Percentiles rank a stretch among this genome's conserved stretches.
Evolutionary conservation across 257 asterid genomes (phyloP).

Genomic region (Paraleonurus japonicus): DNA sequence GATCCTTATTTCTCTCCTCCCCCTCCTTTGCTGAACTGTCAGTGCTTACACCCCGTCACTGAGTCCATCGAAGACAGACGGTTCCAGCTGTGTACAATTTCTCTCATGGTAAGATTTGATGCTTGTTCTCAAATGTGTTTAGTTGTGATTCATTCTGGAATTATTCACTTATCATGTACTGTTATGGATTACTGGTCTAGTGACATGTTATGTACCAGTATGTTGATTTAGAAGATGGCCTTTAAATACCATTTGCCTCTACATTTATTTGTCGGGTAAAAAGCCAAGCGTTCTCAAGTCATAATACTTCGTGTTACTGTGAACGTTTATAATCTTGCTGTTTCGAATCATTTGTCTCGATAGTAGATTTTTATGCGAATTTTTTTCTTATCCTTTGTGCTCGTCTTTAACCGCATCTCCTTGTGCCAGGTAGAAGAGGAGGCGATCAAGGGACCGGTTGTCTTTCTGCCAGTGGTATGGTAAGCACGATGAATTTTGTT

Average conservation of each 20-base stretch:
- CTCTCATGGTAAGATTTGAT: conserved; percentile 36
- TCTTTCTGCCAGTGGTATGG: conserved; percentile 56
- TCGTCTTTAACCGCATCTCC: not conserved
- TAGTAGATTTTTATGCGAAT: not conserved
- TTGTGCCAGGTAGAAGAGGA: conserved; percentile 43
- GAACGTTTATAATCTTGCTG: not conserved
- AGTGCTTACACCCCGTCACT: conserved; percentile 58
- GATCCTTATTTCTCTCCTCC: conserved; percentile 23
- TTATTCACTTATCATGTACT: conserved; percentile 8
- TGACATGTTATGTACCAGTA: not conserved
- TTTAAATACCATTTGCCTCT: no score
- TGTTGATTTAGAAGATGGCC: no score
- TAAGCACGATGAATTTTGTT: conserved; percentile 47
- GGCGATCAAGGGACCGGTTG: conserved; percentile 43
- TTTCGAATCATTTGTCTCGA: no score
- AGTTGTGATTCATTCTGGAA: not conserved
- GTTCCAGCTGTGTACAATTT: conserved; percentile 36
- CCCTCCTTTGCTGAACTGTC: conserved; percentile 31
- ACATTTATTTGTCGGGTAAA: no score
- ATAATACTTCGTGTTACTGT: not conserved
- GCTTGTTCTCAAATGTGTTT: conserved; percentile 10
- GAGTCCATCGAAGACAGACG: conserved; percentile 41
- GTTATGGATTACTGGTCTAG: conserved; percentile 2
- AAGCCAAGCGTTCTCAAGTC: no score
- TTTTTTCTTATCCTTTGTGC: not conserved